A percentile compares a stretch with the other conserved stretches of the same genome.
phyloP scores from a whole-genome alignment of 2,329 filamentous ascomycete genomes.

The Cladosporium halotolerans region DNA sequence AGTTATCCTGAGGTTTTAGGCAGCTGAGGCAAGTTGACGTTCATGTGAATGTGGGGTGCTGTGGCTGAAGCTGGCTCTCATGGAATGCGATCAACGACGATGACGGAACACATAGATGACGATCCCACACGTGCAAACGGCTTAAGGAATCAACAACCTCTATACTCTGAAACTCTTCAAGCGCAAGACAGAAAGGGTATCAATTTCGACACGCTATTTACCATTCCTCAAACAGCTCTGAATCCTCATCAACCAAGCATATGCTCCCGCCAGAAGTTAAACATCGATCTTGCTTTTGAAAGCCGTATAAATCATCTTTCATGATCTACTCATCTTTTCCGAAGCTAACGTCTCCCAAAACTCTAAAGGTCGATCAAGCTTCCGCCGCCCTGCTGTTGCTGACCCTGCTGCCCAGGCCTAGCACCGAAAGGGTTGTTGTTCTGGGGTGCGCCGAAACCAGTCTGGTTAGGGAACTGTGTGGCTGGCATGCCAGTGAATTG shows the following conservation, averaged over 20 bases:
- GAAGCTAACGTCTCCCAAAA: background rate
- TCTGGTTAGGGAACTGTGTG: slow-evolving; percentile 46
- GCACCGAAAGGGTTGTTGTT: slow-evolving; percentile 52
- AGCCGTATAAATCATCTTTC: background rate
- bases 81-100: too few species aligned
- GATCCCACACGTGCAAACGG: background rate
- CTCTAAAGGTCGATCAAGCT: slow-evolving; percentile 55
- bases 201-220: slow-evolving; percentile 10
- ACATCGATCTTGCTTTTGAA: background rate
- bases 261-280: background rate
- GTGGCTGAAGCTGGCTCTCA: too few species aligned
- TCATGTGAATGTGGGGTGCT: background rate
- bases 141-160: background rate
- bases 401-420: slow-evolving; percentile 35
- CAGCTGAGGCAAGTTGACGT: background rate
- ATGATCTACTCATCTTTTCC: background rate
- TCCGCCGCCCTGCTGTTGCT: slow-evolving; percentile 37
- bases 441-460: slow-evolving; percentile 29
- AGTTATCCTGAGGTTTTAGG: background rate
- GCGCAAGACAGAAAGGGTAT: slow-evolving; percentile 7
- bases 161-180: too few species aligned
- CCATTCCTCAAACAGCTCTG: background rate
- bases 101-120: background rate
- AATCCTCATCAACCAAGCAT: background rate
- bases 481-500: slow-evolving; percentile 16